phyloP scores from a whole-genome alignment of 257 asterid genomes.

The Solanum sparsipilum region DNA sequence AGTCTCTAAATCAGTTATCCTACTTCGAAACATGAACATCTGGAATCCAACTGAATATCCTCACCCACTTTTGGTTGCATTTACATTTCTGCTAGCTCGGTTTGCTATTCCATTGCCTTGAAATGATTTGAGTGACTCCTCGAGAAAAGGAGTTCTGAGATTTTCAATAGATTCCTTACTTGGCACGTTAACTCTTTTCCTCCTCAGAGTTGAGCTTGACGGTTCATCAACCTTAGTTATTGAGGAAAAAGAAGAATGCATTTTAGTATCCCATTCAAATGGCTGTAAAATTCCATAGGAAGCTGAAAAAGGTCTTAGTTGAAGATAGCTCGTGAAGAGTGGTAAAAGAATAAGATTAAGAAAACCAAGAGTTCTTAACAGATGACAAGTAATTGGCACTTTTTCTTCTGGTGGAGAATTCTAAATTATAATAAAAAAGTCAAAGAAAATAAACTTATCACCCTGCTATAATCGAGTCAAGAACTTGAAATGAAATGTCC shows the following conservation, averaged over 20 bases:
- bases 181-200: slow-evolving; percentile 19
- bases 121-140: slow-evolving; percentile 13
- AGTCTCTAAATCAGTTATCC: not conserved
- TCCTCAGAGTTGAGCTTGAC: slow-evolving; percentile 11
- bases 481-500: too few species aligned
- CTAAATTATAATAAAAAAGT: not conserved
- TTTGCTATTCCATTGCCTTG: slow-evolving; percentile 5
- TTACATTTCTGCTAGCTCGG: slow-evolving; percentile 1
- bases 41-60: not conserved
- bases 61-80: not conserved
- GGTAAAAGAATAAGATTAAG: too few species aligned
- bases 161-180: slow-evolving; percentile 25
- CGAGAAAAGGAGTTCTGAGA: slow-evolving; percentile 10
- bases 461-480: too few species aligned
- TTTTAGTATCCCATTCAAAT: not conserved
- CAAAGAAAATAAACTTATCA: not conserved
- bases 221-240: slow-evolving; percentile 30
- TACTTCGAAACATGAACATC: not conserved
- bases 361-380: not conserved
- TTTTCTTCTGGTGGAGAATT: not conserved
- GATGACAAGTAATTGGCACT: not conserved
- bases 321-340: too few species aligned
- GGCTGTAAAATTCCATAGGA: not conserved
- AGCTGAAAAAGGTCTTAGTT: not conserved
- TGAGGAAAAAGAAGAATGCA: not conserved